These are phyloP conservation scores for Avicennia marina DNA, from an alignment of 257 asterid species.

Conservation along the genomic window DNA sequence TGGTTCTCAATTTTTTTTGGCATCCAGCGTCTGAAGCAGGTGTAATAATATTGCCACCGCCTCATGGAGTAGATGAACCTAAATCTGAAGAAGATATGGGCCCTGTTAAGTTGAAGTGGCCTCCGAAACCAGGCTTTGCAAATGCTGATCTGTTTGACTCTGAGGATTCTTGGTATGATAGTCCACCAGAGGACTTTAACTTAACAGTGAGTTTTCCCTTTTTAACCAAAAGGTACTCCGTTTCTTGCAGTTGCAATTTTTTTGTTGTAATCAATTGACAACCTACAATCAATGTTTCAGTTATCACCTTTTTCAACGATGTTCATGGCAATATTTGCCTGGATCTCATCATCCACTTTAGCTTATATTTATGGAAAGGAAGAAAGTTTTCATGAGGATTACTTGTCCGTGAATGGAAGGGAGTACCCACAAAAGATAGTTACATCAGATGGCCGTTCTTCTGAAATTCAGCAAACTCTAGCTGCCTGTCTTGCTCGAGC, in stretches of 20 bases:
- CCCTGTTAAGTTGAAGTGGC: constrained; percentile 57
- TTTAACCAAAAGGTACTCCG: constrained; percentile 1
- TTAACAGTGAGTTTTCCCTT: constrained; percentile 60
- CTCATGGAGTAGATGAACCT: constrained; percentile 35
- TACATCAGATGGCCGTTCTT: constrained; percentile 63
- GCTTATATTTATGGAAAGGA: constrained; percentile 88
- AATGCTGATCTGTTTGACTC: constrained; percentile 58
- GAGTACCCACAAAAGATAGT: constrained; percentile 68
- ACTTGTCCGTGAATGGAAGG: constrained; percentile 63
- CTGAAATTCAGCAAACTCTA: constrained; percentile 78
- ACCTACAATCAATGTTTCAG: constrained; percentile 34
- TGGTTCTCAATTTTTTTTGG: constrained; percentile 21
- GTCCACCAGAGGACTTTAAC: constrained; percentile 71
- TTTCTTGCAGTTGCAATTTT: not conserved
- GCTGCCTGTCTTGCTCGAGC: constrained; percentile 82
- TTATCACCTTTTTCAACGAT: constrained; percentile 83
- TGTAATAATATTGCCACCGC: constrained; percentile 56
- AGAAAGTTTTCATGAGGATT: constrained; percentile 64
- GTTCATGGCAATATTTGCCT: constrained; percentile 76
- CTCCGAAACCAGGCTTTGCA: constrained; percentile 56
- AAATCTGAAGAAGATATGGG: constrained; percentile 40
- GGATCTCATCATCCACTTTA: constrained; percentile 85
- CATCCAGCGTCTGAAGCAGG: constrained; percentile 76
- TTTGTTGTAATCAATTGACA: constrained; percentile 4
- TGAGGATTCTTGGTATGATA: constrained; percentile 74